Conservation (phyloP, 1,284 basidiomycete species). For the Cryptococcus jaspeensis region DNA sequence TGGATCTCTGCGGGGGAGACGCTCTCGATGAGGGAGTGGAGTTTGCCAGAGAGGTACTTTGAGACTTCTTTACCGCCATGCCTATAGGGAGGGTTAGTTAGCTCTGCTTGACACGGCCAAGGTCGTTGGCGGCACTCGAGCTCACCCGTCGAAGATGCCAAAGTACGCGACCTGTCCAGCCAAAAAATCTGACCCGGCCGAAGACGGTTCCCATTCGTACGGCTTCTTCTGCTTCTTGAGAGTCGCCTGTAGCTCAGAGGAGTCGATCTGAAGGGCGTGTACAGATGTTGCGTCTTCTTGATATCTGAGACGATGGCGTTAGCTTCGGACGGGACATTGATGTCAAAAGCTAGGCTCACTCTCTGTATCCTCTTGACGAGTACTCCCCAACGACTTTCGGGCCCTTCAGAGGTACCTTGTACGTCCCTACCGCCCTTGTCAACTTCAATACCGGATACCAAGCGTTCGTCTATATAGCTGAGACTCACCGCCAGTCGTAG, state of each 20-base stretch:
- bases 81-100: slow-evolving; percentile 50
- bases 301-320: slow-evolving; percentile 50
- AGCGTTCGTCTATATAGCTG: not conserved
- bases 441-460: slow-evolving; percentile 4
- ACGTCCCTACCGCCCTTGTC: slow-evolving; percentile 27
- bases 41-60: slow-evolving; percentile 70
- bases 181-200: slow-evolving; percentile 55
- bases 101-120: slow-evolving; percentile 2
- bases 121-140: not conserved
- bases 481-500: slow-evolving; percentile 26
- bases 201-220: slow-evolving; percentile 66
- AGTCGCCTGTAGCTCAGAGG: slow-evolving; percentile 66
- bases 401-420: slow-evolving; percentile 44
- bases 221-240: slow-evolving; percentile 61
- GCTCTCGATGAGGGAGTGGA: slow-evolving; percentile 75
- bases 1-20: slow-evolving; percentile 67
- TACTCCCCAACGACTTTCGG: slow-evolving; percentile 65
- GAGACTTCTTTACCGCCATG: slow-evolving; percentile 78
- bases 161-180: slow-evolving; percentile 77
- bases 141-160: slow-evolving; percentile 85
- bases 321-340: not conserved
- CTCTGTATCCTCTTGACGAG: slow-evolving; percentile 71
- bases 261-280: slow-evolving; percentile 68
- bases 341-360: slow-evolving; percentile 54
- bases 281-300: slow-evolving; percentile 84